Evolutionary conservation across 2,329 filamentous ascomycete genomes (phyloP).

Genomic region (Tolypocladium pustulatum): DNA sequence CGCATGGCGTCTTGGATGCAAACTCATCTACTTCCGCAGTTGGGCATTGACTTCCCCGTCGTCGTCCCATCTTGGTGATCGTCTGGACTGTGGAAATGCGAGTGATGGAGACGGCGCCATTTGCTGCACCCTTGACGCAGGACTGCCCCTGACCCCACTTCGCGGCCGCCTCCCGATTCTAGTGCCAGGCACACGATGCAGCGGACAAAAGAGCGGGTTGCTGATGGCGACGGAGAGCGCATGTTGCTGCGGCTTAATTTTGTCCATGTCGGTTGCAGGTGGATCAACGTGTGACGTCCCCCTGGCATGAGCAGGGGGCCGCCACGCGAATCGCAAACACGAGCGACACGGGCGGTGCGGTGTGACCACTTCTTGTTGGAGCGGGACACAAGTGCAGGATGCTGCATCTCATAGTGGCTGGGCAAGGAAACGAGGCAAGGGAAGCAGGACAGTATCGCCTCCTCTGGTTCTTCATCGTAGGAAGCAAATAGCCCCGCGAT

Average conservation of each 20-base stretch:
- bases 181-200: background rate
- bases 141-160: background rate
- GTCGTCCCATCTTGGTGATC: background rate
- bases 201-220: background rate
- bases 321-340: background rate
- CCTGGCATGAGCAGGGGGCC: background rate
- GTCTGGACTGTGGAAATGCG: background rate
- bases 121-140: background rate
- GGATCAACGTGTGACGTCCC: background rate
- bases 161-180: background rate
- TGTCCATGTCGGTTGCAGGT: background rate
- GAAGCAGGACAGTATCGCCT: background rate
- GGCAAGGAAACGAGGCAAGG: background rate
- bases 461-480: background rate
- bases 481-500: background rate
- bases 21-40: background rate
- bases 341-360: background rate
- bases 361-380: background rate
- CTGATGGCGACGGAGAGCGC: background rate
- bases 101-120: background rate
- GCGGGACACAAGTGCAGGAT: background rate
- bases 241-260: background rate
- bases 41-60: background rate
- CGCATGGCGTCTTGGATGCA: background rate
- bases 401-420: background rate